Evolutionary conservation across 164 flowering plant species (phyloP).

Genomic region (Vitis rupestris): DNA sequence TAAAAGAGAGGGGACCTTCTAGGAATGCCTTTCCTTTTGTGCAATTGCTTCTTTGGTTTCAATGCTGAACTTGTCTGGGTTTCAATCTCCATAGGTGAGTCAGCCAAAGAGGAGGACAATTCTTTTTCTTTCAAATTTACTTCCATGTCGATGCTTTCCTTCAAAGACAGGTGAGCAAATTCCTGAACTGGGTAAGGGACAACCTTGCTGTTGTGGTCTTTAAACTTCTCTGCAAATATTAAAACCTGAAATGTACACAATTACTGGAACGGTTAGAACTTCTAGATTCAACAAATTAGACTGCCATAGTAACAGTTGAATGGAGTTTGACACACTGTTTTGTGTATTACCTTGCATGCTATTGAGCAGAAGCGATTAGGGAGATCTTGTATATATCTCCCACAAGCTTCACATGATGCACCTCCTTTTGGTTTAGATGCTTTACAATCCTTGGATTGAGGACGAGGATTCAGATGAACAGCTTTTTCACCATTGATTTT

Average conservation of each 20-base stretch:
- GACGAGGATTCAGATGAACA: slow-evolving; percentile 63
- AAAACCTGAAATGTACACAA: slow-evolving; percentile 15
- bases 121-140: slow-evolving; percentile 15
- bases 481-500: slow-evolving; percentile 69
- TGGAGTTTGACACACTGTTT: too few relatives aligned
- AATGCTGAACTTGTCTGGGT: slow-evolving; percentile 14
- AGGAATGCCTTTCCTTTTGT: slow-evolving; percentile 61
- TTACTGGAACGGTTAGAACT: background rate
- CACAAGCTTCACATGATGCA: slow-evolving; percentile 52
- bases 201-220: slow-evolving; percentile 6
- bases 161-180: slow-evolving; percentile 7
- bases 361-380: slow-evolving; percentile 70
- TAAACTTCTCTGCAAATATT: slow-evolving; percentile 10
- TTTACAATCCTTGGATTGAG: slow-evolving; percentile 41
- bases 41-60: slow-evolving; percentile 39
- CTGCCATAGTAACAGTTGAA: background rate
- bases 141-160: slow-evolving; percentile 11
- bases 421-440: slow-evolving; percentile 45
- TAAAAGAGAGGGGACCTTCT: slow-evolving; percentile 47
- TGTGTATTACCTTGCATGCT: slow-evolving; percentile 59
- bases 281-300: background rate
- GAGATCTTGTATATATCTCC: slow-evolving; percentile 51
- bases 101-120: slow-evolving; percentile 14
- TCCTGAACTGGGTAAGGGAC: slow-evolving; percentile 5
- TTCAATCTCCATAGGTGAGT: slow-evolving; percentile 16